These are phyloP conservation scores for Gentiana dahurica DNA, from an alignment of 257 asterid genomes.

Conservation along the genomic window DNA sequence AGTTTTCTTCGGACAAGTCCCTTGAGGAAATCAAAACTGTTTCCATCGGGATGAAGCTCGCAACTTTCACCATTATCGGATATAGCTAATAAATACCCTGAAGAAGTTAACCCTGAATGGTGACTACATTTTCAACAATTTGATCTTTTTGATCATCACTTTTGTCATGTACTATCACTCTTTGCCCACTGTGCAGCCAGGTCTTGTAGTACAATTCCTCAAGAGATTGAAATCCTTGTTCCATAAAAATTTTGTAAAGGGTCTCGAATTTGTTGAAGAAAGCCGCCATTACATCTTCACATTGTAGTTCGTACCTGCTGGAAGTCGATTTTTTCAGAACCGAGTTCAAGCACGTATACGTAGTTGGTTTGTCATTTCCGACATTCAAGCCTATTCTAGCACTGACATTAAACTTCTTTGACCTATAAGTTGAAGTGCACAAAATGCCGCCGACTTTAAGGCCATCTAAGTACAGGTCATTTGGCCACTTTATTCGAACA, in stretches of 20 bases:
- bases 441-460: conserved; percentile 86
- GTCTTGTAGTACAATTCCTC: too few species aligned
- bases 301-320: conserved; percentile 29
- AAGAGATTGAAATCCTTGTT: conserved; percentile 31
- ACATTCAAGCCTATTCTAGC: conserved; percentile 92
- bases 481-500: conserved; percentile 98
- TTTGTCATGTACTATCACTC: conserved; percentile 64
- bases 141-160: conserved; percentile 31
- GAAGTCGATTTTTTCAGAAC: conserved; percentile 38
- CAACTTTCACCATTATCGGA: conserved; percentile 66
- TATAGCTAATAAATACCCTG: conserved; percentile 66
- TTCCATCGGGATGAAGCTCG: conserved; percentile 98
- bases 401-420: conserved; percentile 76
- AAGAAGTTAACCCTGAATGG: conserved; percentile 63
- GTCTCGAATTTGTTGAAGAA: conserved; percentile 81
- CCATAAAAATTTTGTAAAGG: conserved; percentile 40
- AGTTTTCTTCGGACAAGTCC: conserved; percentile 67
- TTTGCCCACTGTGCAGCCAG: conserved; percentile 62
- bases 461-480: conserved; percentile 83
- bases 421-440: conserved; percentile 86
- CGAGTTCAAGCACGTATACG: conserved; percentile 55
- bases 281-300: conserved; percentile 76
- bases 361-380: conserved; percentile 61
- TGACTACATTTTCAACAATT: conserved; percentile 53
- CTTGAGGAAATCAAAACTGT: conserved; percentile 85